These are phyloP conservation scores for Rosellinia necatrix DNA, from an alignment of 2,329 filamentous ascomycete species.

Conservation along the genomic window DNA sequence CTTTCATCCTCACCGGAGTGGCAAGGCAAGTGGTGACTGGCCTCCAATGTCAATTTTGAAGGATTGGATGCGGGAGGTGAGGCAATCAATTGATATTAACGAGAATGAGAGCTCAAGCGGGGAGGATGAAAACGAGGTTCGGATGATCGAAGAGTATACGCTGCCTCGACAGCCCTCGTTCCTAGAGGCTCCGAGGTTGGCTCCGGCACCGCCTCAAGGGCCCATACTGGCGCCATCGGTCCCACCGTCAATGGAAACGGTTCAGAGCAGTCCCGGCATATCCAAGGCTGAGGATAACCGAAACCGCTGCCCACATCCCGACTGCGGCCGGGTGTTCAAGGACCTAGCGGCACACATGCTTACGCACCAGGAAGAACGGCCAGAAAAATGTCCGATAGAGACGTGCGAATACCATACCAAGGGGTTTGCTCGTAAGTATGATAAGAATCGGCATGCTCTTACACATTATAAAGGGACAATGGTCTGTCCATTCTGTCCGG, in stretches of 20 bases:
- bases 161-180: conserved; percentile 39
- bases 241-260: conserved; percentile 39
- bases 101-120: conserved; percentile 56
- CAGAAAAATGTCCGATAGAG: conserved; percentile 91
- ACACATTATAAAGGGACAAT: conserved; percentile 98
- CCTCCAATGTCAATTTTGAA: conserved; percentile 61
- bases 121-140: conserved; percentile 54
- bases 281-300: conserved; percentile 42
- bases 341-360: conserved; percentile 94
- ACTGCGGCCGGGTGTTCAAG: conserved; percentile 86
- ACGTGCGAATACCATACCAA: conserved; percentile 92
- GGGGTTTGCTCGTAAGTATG: conserved; percentile 93
- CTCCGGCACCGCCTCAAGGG: conserved; percentile 41
- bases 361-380: conserved; percentile 87
- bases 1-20: conserved; percentile 59
- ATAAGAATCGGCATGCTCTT: conserved; percentile 92
- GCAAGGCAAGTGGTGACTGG: conserved; percentile 63
- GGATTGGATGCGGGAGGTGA: conserved; percentile 65
- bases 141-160: conserved; percentile 56
- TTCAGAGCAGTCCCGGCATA: conserved; percentile 41
- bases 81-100: conserved; percentile 52
- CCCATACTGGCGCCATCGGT: conserved; percentile 40
- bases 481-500: conserved; percentile 94
- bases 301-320: conserved; percentile 74
- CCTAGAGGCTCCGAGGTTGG: conserved; percentile 41